Percentiles rank a stretch among this genome's conserved stretches.
Evolutionary conservation across 768 basidiomycete species (phyloP).

Genomic region (Gymnopilus junonius): DNA sequence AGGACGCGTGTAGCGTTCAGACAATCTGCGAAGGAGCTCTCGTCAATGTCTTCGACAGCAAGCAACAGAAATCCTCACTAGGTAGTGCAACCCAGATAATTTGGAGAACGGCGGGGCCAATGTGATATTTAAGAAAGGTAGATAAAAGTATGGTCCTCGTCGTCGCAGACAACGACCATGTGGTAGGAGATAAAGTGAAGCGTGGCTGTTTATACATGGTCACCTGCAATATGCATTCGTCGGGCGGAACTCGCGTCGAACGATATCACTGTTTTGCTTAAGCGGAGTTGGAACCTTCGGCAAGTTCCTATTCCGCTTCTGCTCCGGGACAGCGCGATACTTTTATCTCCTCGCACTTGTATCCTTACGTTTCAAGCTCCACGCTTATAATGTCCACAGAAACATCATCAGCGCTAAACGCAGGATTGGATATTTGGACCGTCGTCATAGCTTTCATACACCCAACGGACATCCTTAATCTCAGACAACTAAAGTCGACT

Average conservation of each 20-base stretch:
- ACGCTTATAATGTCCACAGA: too few species aligned
- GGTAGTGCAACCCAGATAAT: not conserved
- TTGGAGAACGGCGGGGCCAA: not conserved
- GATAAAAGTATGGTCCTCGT: not conserved
- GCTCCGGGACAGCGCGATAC: too few species aligned
- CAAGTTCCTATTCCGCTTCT: too few species aligned
- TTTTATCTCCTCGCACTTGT: too few species aligned
- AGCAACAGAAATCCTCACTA: not conserved
- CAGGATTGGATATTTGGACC: not conserved
- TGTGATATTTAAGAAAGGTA: not conserved
- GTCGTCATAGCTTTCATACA: too few species aligned
- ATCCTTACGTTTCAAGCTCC: too few species aligned
- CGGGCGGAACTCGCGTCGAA: constrained; percentile 9
- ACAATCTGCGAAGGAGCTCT: not conserved
- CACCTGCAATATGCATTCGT: not conserved
- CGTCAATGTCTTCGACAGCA: not conserved
- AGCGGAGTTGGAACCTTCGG: not conserved
- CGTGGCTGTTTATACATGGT: not conserved
- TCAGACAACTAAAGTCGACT: too few species aligned
- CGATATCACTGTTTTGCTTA: not conserved
- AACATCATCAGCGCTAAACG: too few species aligned
- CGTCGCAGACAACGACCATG: not conserved
- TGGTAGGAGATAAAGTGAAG: not conserved
- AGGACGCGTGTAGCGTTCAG: not conserved
- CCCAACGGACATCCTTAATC: too few species aligned